Evolutionary conservation across 148 eudicot species (phyloP), one percentile per base, ranked within the genome.

Genomic region (Amaranthus cruentus): DNA sequence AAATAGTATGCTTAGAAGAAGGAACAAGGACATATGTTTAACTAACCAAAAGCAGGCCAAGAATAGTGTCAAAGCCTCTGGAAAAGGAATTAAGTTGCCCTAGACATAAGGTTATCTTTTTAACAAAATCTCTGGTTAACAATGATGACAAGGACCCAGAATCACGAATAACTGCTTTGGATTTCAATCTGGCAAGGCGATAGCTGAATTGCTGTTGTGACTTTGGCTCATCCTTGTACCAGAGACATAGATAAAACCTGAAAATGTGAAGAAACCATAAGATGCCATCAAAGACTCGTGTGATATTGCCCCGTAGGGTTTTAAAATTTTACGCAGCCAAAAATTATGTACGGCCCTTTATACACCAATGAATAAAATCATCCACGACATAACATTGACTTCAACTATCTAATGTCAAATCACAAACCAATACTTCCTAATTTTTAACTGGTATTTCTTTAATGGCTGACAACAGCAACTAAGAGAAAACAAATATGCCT

Each of bases 21-120:
- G 73, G 43, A 66, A 73, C 47, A 8, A 67, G 62, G 46, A 64
- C 21, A 48, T n/a, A 43, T 55, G 50, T 59, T 72, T 70, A 50
- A 86, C 94, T 65, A 63, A 95, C 99, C 91, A 95, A 82, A 83
- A 95, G 91, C 93, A 91, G 80, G 73, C 86, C 88, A 71, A 95
- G 97, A 79, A 95, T 91, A 77, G 87, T 95, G 81, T 95, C 99
- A 85, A 91, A 95, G 79, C 99, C 99, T 81, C 99, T 80, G 51
- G 96, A 86, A 73, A 95, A 95, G 73, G 99, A 95, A 82, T 84
- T 95, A 58, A 86, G 84, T 74, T 86, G 96, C 55, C 90, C 97
- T 79, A 95, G 68, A 74, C 85, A 90, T 73, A 87, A 78, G 77
- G 90, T 83, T 76, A 95, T 83, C 82, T 84, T 91, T 80, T 85